Base-by-base conservation (phyloP, 768 basidiomycete genomes). In the Suillus hirtellus region DNA sequence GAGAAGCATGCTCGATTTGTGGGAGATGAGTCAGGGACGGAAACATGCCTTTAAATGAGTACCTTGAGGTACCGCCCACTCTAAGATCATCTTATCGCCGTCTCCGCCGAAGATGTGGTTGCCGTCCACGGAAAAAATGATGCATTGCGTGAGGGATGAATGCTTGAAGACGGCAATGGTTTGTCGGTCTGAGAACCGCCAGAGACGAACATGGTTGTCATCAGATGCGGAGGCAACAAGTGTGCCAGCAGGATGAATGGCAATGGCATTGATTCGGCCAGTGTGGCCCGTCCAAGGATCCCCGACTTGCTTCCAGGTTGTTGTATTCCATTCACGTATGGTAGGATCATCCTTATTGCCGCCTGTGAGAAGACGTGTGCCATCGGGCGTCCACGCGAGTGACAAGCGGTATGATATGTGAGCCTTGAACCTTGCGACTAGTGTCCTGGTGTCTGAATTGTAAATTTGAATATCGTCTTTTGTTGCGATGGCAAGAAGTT, bases 1-100 rank as follows among this genome's bases (percentile, higher is more conserved):
- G 1, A 31, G 31, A 6, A 6, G 31, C 31, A 31, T 6, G 31
- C 31, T 31, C 31, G 31, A 0, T 1, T 31, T 31, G 31, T 31
- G 31, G 31, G 6, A 31, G 6, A 31, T 31, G 31, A 31, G 1
- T 31, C 31, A 31, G 31, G 31, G 5, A 6, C 4, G 31, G 5
- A 31, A 31, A 31, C 31, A 31, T 31, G 31, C 31, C 31, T 31
- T 31, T 31, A 5, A 1, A 31, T 6, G 31, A 31, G 31, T 31
- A 31, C 31, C 31, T 6, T 31, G 31, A 1, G 31, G 5, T 8
- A 54, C 12, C 21, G n/a, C 12, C 53, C 53, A 54, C 12, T 54
- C 49, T 2, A 8, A 50, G 15, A 37, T 37, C 6, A 14, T 54
- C 12, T 1, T 1, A 4, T 54, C 35, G 0, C 0, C 1, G 4